These are phyloP conservation scores for Serendipita sp. DNA, from an alignment of 768 basidiomycete genomes.

Conservation along the genomic window DNA sequence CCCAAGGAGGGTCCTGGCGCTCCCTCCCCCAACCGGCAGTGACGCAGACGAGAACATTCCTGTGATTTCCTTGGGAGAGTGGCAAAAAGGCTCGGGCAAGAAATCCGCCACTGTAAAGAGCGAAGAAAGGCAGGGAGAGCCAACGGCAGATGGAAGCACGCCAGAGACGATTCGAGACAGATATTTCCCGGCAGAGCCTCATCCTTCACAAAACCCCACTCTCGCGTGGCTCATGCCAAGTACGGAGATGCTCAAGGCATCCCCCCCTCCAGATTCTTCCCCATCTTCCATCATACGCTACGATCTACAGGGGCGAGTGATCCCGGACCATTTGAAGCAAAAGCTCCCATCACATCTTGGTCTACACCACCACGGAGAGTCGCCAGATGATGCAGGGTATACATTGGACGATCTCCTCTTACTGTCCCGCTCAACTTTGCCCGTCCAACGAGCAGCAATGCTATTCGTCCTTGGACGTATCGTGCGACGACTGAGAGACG, in stretches of 20 bases:
- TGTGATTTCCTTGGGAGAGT: background rate
- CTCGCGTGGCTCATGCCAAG: slow-evolving; percentile 61
- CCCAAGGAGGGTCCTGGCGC: slow-evolving; percentile 36
- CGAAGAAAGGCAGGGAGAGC: background rate
- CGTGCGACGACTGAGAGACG: slow-evolving; percentile 19
- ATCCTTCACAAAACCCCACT: slow-evolving; percentile 49
- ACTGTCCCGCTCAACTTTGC: slow-evolving; percentile 63
- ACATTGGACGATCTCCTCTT: slow-evolving; percentile 74
- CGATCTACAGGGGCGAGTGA: slow-evolving; percentile 55
- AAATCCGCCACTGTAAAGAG: too few species aligned
- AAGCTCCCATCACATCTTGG: slow-evolving; percentile 71
- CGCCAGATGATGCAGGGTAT: slow-evolving; percentile 63
- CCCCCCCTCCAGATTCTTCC: slow-evolving; percentile 18
- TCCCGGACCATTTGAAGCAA: slow-evolving; percentile 37
- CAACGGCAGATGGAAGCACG: slow-evolving; percentile 29
- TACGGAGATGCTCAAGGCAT: slow-evolving; percentile 5
- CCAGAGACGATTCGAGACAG: slow-evolving; percentile 70
- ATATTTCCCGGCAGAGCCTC: slow-evolving; percentile 51
- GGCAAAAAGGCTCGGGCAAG: background rate
- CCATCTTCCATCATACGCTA: slow-evolving; percentile 28
- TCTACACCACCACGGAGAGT: slow-evolving; percentile 78
- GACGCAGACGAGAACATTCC: background rate
- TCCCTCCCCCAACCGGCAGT: slow-evolving; percentile 32
- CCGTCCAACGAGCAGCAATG: slow-evolving; percentile 72
- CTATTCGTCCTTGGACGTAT: slow-evolving; percentile 53